A percentile compares a stretch with the other conserved stretches of the same genome.
phyloP scores from a whole-genome alignment of 208 protist species.

The Acanthamoeba royreba region DNA sequence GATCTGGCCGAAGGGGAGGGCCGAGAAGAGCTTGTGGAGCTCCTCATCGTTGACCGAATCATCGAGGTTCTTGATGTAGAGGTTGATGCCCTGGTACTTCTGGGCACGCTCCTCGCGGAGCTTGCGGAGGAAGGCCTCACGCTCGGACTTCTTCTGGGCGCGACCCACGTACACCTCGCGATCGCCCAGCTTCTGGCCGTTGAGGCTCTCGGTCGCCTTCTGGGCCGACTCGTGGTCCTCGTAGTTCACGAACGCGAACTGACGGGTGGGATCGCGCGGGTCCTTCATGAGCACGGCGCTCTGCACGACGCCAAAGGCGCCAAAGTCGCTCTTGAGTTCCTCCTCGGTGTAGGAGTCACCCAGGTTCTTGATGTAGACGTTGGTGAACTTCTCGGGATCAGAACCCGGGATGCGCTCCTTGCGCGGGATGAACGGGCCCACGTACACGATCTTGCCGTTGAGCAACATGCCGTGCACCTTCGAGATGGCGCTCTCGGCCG shows the following conservation, averaged over 20 bases:
- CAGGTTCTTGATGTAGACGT: slow-evolving; percentile 98
- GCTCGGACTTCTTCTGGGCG: slow-evolving; percentile 95
- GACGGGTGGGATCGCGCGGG: slow-evolving; percentile 89
- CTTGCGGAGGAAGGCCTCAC: slow-evolving; percentile 89
- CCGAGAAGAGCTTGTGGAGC: slow-evolving; percentile 89
- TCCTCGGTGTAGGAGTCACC: slow-evolving; percentile 87
- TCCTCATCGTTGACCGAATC: slow-evolving; percentile 91
- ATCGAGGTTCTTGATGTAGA: slow-evolving; percentile 99
- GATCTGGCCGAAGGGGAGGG: slow-evolving; percentile 90
- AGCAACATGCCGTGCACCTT: slow-evolving; percentile 96
- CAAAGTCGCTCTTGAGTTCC: slow-evolving; percentile 73
- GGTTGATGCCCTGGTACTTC: slow-evolving; percentile 94
- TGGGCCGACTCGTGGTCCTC: slow-evolving; percentile 92
- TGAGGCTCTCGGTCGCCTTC: slow-evolving; percentile 84
- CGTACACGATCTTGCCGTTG: slow-evolving; percentile 91
- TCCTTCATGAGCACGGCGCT: slow-evolving; percentile 84
- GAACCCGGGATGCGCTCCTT: slow-evolving; percentile 89
- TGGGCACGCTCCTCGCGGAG: slow-evolving; percentile 80
- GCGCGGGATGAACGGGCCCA: slow-evolving; percentile 93
- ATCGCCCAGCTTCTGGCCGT: slow-evolving; percentile 78
- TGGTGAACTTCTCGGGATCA: slow-evolving; percentile 86
- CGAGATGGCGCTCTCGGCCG: slow-evolving; percentile 92
- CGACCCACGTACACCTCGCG: slow-evolving; percentile 92
- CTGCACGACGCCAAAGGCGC: neutral
- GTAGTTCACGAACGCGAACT: slow-evolving; percentile 99